Base-by-base conservation (phyloP, 2,329 filamentous ascomycete species). In the Ustilaginoidea virens region DNA sequence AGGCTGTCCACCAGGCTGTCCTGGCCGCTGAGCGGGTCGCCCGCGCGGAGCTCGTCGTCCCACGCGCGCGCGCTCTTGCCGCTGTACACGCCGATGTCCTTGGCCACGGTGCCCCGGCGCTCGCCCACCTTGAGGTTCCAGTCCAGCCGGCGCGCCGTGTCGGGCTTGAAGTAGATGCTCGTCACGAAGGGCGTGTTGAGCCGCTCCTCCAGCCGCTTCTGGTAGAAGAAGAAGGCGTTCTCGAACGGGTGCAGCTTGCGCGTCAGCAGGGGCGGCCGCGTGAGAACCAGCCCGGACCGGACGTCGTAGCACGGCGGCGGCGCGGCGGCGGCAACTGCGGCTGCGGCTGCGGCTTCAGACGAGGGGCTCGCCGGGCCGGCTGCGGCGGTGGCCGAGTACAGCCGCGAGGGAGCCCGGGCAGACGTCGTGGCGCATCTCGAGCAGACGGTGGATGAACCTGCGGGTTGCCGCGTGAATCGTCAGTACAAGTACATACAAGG, bases 141-240 rank as follows among this genome's bases (percentile, higher is more conserved):
- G 58, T 94, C 86, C 28, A 83, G 63, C 40, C 86, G 80, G 7
- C 73, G 66, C 1, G 85, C 77, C 8, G 86, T 92, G 48, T 82
- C 81, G 42, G 75, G 75, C 63, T 92, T 92, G 69, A 86, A 92
- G 67, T 92, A 98, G 59, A 96, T 90, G 51, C 80, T 80, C 40
- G 80, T 74, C 32, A 80, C 80, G 54, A 96, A 98, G 2, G 86
- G 81, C 4, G 90, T 68, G 13, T 77, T 74, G 29, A 93, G 67
- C 24, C 90, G 80, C 63, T 98, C 90, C 55, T 96, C 93, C 35
- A 98, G 68, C 10, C 90, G 83, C 45, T 87, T 87, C 60, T 98
- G 90, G 61, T 98, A 98, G 52, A 98, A 85, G 64, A 79, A 93
- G 59, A 79, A 96, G 38, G 87, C 68, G 48, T 83, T 80, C 56